These are phyloP conservation scores for Tilletia setariae DNA, from an alignment of 1,284 basidiomycete genomes.

Conservation along the genomic window DNA sequence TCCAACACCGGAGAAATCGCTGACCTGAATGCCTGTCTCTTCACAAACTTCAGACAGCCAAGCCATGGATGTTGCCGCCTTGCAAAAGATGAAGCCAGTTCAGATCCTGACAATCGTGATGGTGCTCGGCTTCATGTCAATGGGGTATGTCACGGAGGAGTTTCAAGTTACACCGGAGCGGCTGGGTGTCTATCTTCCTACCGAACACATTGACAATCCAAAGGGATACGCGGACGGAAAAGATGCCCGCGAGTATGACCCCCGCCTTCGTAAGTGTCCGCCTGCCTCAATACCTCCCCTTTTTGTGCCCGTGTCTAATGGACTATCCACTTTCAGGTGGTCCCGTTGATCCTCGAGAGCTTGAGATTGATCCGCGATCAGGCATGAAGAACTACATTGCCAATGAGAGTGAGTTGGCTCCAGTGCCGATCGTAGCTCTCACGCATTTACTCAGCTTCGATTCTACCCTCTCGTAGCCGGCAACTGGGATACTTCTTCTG, in stretches of 20 bases:
- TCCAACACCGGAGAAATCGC: no score
- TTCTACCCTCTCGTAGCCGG: conserved; percentile 48
- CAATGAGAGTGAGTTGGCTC: conserved; percentile 60
- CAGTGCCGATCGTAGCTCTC: background rate
- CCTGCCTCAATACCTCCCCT: no score
- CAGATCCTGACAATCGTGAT: conserved; percentile 81
- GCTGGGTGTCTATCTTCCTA: conserved; percentile 79
- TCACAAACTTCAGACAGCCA: conserved; percentile 47
- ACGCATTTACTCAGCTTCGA: background rate
- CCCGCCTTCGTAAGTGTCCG: conserved; percentile 62
- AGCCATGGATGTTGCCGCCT: conserved; percentile 63
- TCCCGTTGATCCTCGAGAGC: conserved; percentile 72
- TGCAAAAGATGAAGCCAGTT: conserved; percentile 58
- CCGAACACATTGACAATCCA: conserved; percentile 70
- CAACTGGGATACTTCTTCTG: conserved; percentile 81
- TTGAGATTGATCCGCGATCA: conserved; percentile 77
- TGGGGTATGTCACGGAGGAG: conserved; percentile 58
- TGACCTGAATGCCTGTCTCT: no score
- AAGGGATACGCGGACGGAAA: conserved; percentile 68
- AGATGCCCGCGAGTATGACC: conserved; percentile 70
- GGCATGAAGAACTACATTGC: conserved; percentile 98
- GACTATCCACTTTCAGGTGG: conserved; percentile 50
- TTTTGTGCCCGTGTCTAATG: no score
- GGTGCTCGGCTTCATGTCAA: conserved; percentile 59
- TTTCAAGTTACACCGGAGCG: conserved; percentile 87